Base-by-base conservation (phyloP, 495 filamentous ascomycete species). In the Penicillium goetzii region DNA sequence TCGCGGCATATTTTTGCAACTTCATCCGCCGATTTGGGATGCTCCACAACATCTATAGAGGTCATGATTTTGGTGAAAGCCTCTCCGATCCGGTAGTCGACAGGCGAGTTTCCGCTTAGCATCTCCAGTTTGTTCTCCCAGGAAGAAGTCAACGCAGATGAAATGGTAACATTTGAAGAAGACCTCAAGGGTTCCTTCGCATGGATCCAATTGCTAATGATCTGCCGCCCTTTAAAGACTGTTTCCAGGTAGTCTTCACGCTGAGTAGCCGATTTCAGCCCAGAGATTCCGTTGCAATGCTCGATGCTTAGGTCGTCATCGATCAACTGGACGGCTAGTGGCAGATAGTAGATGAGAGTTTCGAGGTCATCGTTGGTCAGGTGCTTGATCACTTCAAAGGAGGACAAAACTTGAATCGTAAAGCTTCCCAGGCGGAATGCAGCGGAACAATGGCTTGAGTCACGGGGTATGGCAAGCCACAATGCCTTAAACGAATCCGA, bases 351-450 rank as follows among this genome's bases (percentile, higher is more conserved):
- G 59, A 84, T 75, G n/a, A 81, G 57, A 10, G 72, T 75, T 28
- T 77, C 68, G 9, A 77, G 68, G 33, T 74, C 68, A 12, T 76
- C 72, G 8, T 57, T 43, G 47, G 69, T 68, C 19, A 82, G 63
- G n/a, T 74, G 55, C 25, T 61, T 49, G 12, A 64, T 59, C 12
- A 79, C 32, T 14, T 77, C 63, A 26, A 72, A 65, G 9, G 59
- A 71, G 25, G 74, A 75, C 15, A 94, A 61, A 14, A 93, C 68
- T 54, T 79, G 82, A 15, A 81, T 76, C 0, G 84, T 83, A 73
- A 90, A 96, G 47, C 85, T 74, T 19, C 88, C 85, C 78, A 96
- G 88, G 54, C 95, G 82, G 33, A 93, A 84, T 19, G 91, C 86
- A 57, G 84, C 78, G 1, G 92, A 92, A 23, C 85, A 86, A 2